Base-by-base conservation (phyloP, 768 basidiomycete species). In the Lactarius pseudohatsudake region DNA sequence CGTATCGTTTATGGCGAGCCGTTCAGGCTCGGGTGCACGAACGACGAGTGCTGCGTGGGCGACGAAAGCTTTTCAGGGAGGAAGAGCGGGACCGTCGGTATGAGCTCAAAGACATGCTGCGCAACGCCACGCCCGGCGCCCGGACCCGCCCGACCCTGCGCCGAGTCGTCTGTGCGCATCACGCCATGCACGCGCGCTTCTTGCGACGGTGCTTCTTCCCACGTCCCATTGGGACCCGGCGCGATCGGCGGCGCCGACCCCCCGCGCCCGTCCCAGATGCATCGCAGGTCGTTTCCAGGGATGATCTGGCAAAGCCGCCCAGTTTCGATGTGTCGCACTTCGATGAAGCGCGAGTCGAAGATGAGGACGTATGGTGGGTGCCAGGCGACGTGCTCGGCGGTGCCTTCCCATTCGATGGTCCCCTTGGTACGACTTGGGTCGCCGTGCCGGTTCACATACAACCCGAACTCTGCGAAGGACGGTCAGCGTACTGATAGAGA, bases 341-440 rank as follows among this genome's bases (percentile, higher is more conserved):
- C 94, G 71, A 97, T 91, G 79, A 97, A 96, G 3, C 91, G 88
- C 10, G 86, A 82, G 74, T 96, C 93, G 74, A 96, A 93, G 57
- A 95, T 84, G 53, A 96, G 81, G 57, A 98, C 81, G 72, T 94
- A 94, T 1, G 94, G 95, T 55, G 89, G 85, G 74, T 96, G 94
- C 79, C 92, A 88, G 2, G 94, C 93, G 28, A 92, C 92, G 38
- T 87, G 87, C 70, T 95, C 92, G 0, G 92, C 93, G 0, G 85
- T 89, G 20, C 94, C 93, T 76, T 98, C 96, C 94, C 94, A 98
- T 76, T 98, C 96, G 63, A 97, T 90, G 5, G 87, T 87, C 22
- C 85, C 84, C 20, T 83, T 79, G 7, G 78, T 71, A 36, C 92
- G 86, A 71, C 87, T 91, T 1, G 92, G 92, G 63, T 90, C 87